Evolutionary conservation across 2,329 filamentous ascomycete species (phyloP).

Genomic region (Helicocarpus griseus): DNA sequence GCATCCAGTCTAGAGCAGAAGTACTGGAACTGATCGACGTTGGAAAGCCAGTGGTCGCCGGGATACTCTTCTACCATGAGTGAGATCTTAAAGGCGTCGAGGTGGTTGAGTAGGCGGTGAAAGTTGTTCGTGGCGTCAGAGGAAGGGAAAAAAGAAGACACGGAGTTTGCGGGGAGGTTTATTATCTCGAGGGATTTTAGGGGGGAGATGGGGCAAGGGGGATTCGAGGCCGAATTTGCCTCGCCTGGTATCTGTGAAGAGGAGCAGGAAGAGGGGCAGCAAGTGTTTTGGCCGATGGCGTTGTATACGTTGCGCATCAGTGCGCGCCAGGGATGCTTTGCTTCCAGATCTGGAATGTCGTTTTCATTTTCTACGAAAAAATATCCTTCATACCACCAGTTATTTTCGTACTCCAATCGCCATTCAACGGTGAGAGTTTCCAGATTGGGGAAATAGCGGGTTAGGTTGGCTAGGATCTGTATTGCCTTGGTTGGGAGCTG

Average conservation of each 20-base stretch:
- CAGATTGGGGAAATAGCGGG: neutral
- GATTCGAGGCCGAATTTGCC: too few species aligned
- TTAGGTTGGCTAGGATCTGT: neutral
- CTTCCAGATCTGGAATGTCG: neutral
- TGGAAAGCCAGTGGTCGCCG: neutral
- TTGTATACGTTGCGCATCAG: neutral
- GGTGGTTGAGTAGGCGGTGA: neutral
- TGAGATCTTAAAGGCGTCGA: neutral
- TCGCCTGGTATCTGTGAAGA: neutral
- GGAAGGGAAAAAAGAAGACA: neutral
- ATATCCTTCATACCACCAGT: neutral
- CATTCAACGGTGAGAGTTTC: neutral
- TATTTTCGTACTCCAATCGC: neutral
- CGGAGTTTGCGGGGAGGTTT: neutral
- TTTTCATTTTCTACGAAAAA: neutral
- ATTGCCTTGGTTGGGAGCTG: neutral
- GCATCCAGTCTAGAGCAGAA: neutral
- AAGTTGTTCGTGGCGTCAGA: too few species aligned
- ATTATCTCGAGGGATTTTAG: neutral
- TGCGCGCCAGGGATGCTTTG: neutral
- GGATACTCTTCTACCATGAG: neutral
- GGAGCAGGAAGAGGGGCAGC: neutral
- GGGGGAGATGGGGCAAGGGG: neutral
- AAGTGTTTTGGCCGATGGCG: neutral
- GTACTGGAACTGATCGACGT: neutral